These are phyloP conservation scores for Spergularia azorica DNA, from an alignment of 179 eudicot species.

Conservation along the genomic window DNA sequence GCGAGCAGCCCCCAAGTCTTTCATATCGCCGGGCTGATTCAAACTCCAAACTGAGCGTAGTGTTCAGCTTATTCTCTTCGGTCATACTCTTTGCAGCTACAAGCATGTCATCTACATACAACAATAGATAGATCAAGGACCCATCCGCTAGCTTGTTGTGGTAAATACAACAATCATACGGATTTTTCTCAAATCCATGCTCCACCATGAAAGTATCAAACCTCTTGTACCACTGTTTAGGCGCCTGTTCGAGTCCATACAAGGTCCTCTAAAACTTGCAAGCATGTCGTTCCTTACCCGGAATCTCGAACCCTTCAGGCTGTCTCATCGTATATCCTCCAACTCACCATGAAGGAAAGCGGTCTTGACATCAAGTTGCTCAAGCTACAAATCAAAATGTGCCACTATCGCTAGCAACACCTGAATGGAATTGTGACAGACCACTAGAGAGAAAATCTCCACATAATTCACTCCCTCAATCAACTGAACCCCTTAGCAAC, in stretches of 20 bases:
- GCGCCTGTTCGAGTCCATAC: background rate
- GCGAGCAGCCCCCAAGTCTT: no score
- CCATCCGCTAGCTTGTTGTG: background rate
- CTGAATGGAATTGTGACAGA: background rate
- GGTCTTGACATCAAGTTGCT: background rate
- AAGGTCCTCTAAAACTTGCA: background rate
- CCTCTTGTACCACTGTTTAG: background rate
- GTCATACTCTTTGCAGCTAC: no score
- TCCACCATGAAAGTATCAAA: background rate
- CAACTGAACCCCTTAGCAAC: background rate
- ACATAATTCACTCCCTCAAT: background rate
- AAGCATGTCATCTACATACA: no score
- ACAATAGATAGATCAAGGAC: background rate
- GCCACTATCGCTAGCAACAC: background rate
- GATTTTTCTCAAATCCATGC: background rate
- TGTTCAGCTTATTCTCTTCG: no score
- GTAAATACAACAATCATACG: constrained; percentile 1
- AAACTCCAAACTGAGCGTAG: no score
- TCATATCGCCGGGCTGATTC: no score
- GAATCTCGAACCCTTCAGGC: background rate
- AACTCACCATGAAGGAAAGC: background rate
- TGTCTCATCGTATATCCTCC: background rate
- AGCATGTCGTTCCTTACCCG: background rate
- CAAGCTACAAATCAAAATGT: background rate
- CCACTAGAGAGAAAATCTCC: background rate